Evolutionary conservation across 176 grass and related monocot species (phyloP), one percentile per base, ranked within the genome.

Genomic region (Bolboschoenus planiculmis): DNA sequence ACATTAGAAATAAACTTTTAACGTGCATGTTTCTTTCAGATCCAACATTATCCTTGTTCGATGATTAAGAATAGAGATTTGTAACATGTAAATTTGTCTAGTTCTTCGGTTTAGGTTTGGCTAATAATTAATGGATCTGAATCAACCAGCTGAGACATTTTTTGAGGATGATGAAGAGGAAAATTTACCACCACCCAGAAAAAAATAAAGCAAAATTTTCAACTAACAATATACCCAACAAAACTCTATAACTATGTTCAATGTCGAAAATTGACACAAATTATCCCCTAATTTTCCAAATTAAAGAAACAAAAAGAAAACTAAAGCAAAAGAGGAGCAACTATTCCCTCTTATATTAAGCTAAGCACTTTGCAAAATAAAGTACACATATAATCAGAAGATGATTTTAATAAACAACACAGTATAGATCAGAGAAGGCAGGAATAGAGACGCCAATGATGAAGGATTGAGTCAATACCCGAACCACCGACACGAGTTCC

Each of bases 391-490:
- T 81, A 81, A 65, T 29, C 56, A 66, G 23, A 66, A 31, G 58
- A 82, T 37, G 14, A n/a, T 50, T 50, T 51, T 73, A 18, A 50
- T 23, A 81, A 60, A 26, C 4, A 81, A 47, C 34, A 82, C 54
- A 65, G 58, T 82, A 20, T 82, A 65, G 78, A 16, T 79, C 11
- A 64, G 56, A 61, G 58, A 82, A 82, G 58, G 57, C 37, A 31
- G 58, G 39, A 13, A 63, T 47, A n/a, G 79, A 82, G 59, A 14
- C 23, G 50, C 59, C 58, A 47, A 7, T 63, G 58, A 66, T 82
- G 58, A 51, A 82, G 80, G 80, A 63, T 81, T 82, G 57, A 88
- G 86, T 88, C 86, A 88, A 88, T 88, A 67, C 86, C 86, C 86
- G 86, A 78, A 92, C 81, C 84, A 83, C 47, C 72, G 35, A 81